Base-by-base conservation (phyloP, 768 basidiomycete genomes). In the Coprinellus micaceus region DNA sequence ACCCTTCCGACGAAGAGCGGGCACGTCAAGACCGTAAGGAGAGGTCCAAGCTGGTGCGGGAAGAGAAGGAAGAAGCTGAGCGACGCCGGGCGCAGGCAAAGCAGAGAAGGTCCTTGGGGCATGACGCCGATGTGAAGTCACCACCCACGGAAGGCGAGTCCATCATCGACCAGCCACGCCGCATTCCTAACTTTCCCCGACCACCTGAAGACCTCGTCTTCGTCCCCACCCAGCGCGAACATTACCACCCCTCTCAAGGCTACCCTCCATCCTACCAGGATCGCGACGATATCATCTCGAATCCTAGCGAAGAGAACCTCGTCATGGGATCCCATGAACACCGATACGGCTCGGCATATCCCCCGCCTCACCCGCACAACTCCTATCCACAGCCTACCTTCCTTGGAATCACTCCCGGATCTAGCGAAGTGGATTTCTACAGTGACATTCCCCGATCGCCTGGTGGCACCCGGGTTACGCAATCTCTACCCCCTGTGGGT, bases 1-100 rank as follows among this genome's bases (percentile, higher is more conserved):
- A 94, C 64, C 91, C 91, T 17, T 94, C 91, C 24, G 91, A 94
- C 64, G 91, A 94, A 69, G 91, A 94, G 65, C 81, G 86, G 26
- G 90, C 87, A 3, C 82, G 90, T 21, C 84, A 84, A 59, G 71
- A 78, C 28, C 83, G 89, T 28, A 69, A 82, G 44, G 82, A 86
- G 41, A 82, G 86, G 44, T 83, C 88, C 37, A 68, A 82, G 55
- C 81, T 81, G 33, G 82, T 82, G 29, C 71, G 71, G 61, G 69
- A 64, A 59, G 74, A 17, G 80, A 67, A 11, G 78, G 73, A 24
- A 77, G 54, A 51, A 30, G 49, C 49, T 51, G 36, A 51, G 49
- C 49, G 49, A 19, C 29, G 49, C 9, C 33, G 30, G 22, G 5
- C 3, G 13, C 30, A 36, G 49, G 19, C 30, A 9, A 51, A 51